Base-by-base conservation (phyloP, 352 stramenopile genomes). In the Salisapilia sapeloensis region DNA sequence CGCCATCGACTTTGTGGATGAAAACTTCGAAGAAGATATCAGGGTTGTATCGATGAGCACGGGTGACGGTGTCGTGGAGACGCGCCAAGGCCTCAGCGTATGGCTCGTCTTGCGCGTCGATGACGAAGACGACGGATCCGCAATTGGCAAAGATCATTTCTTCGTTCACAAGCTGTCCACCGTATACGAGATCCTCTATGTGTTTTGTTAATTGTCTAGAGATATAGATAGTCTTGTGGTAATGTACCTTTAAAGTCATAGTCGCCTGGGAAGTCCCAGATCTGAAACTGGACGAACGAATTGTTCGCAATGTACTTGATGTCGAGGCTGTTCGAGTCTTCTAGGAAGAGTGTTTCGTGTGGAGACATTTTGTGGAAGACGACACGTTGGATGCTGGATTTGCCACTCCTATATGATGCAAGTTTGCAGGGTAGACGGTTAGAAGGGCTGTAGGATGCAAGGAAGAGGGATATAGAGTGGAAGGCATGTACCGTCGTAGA, bases 291-390 rank as follows among this genome's bases (percentile, higher is more conserved):
- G 53, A 96, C 93, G 29, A 98, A 92, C 17, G 89, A 86, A 36
- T 97, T 98, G 64, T 98, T 96, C 59, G 93, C 90, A 15, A 98
- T 94, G 48, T 97, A 92, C 42, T 96, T 94, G 51, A 95, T 94
- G 47, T 94, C 82, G 12, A 94, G 60, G 24, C 48, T 70, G 53
- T 80, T 79, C 24, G 80, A 94, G 36, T 61, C 63, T 43, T 92
- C 78, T 11, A 95, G 55, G 42, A 99, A 99, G 20, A 98, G 53
- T 31, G 94, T 99, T 63, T 99, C 93, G 46, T 99, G 93, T 4
- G 94, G 92, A 29, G 84, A 97, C 90, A 98, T 97, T 64, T 98
- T 99, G 54, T 98, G 82, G 70, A 99, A 99, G 24, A 99, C 91
- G 37, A 99, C 94, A 42, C 87, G 83, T 50, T 98, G 75, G 44